These are phyloP conservation scores for Orbilia oligospora DNA, from an alignment of 2,329 filamentous ascomycete species.

Conservation along the genomic window DNA sequence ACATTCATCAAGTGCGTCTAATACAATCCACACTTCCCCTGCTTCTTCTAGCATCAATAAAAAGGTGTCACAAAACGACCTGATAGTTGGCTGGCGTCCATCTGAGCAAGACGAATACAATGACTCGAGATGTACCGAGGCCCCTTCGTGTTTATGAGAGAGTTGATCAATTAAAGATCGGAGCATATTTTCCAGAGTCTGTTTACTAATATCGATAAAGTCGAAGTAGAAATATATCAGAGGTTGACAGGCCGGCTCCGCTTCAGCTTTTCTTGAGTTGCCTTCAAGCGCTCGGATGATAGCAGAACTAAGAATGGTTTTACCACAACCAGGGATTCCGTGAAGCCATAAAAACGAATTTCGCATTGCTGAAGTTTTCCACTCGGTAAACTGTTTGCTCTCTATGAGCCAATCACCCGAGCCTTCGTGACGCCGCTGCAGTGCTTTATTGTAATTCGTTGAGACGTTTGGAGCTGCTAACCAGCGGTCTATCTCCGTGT, in stretches of 20 bases:
- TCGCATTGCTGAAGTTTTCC: not conserved
- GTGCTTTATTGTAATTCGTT: constrained; percentile 2
- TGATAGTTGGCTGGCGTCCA: constrained; percentile 63
- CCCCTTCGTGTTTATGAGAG: constrained; percentile 59
- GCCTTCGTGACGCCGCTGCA: not conserved
- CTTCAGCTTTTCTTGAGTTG: not conserved
- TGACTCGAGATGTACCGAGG: constrained; percentile 62
- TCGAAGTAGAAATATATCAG: constrained; percentile 67
- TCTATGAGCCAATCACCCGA: not conserved
- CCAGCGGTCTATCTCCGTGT: not conserved
- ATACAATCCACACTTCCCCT: constrained; percentile 63
- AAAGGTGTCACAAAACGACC: constrained; percentile 63
- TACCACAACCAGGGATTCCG: constrained; percentile 68
- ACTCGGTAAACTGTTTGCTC: not conserved
- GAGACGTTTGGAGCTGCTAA: not conserved
- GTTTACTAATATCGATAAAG: constrained; percentile 67
- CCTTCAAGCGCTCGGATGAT: constrained; percentile 63
- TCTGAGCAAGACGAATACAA: constrained; percentile 62
- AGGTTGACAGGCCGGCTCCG: not conserved
- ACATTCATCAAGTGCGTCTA: constrained; percentile 66
- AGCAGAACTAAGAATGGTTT: constrained; percentile 67
- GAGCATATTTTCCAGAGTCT: constrained; percentile 65
- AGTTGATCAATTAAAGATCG: constrained; percentile 67
- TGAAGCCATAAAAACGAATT: constrained; percentile 67
- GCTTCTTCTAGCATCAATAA: constrained; percentile 64